Evolutionary conservation across 441 rosid species (phyloP).

Genomic region (Brassica hybrid): DNA sequence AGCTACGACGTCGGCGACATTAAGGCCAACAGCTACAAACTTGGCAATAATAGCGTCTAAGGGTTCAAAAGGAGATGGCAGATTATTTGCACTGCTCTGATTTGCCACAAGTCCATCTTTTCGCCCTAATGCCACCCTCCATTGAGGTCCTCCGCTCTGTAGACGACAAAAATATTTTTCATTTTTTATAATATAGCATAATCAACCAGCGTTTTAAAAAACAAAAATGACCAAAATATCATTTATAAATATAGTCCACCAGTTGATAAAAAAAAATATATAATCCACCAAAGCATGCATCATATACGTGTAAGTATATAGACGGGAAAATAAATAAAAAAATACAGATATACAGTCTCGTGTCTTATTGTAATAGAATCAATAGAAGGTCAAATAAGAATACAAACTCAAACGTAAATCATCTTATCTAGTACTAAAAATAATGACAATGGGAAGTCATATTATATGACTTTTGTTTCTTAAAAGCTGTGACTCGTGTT

Average conservation of each 20-base stretch:
- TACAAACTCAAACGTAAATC: neutral
- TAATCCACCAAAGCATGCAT: neutral
- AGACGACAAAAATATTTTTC: too few relatives aligned
- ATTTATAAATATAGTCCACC: too few relatives aligned
- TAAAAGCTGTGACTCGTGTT: neutral
- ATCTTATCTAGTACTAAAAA: neutral
- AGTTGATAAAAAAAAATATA: too few relatives aligned
- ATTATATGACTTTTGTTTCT: neutral
- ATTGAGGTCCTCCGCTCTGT: conserved; percentile 62
- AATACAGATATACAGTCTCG: neutral
- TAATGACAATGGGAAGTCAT: neutral
- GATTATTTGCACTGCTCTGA: conserved; percentile 42
- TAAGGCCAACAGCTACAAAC: conserved; percentile 31
- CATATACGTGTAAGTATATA: neutral
- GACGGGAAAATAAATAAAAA: neutral
- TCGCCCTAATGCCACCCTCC: conserved; percentile 53
- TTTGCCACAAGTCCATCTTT: conserved; percentile 47
- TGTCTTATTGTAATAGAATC: neutral
- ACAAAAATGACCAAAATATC: too few relatives aligned
- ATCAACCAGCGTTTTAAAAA: too few relatives aligned
- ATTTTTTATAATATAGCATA: too few relatives aligned
- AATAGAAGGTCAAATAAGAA: neutral
- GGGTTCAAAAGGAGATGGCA: conserved; percentile 46
- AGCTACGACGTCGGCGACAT: conserved; percentile 40
- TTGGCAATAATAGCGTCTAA: conserved; percentile 37